Conservation (phyloP, 176 grass and related monocot genomes). For the Rhynchospora tenuis region DNA sequence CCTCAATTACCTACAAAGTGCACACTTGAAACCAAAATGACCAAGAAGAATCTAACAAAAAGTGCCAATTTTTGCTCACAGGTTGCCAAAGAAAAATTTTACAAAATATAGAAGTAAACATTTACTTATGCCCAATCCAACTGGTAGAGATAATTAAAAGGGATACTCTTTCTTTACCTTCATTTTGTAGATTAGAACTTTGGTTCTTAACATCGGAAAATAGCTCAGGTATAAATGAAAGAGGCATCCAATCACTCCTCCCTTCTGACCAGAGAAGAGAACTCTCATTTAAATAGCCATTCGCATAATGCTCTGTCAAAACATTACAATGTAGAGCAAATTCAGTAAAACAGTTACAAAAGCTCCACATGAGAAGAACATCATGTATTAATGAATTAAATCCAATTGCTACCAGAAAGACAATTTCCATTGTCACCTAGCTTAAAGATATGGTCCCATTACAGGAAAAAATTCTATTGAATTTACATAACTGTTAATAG, state of each 20-base stretch:
- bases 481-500: not conserved
- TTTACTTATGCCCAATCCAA: not conserved
- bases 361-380: not conserved
- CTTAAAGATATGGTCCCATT: not conserved
- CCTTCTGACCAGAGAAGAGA: conserved; percentile 86
- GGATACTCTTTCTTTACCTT: not conserved
- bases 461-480: not conserved
- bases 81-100: not conserved
- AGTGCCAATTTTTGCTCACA: conserved; percentile 28
- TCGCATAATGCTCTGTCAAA: conserved; percentile 59
- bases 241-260: conserved; percentile 59
- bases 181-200: conserved; percentile 6
- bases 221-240: conserved; percentile 60
- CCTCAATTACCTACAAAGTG: not conserved
- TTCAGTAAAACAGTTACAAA: not conserved
- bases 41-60: not conserved
- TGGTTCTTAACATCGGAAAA: conserved; percentile 23
- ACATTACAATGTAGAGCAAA: not conserved
- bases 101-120: not conserved
- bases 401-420: not conserved
- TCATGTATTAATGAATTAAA: not conserved
- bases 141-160: not conserved
- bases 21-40: conserved; percentile 1
- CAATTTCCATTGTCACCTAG: not conserved
- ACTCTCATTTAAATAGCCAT: conserved; percentile 55